Evolutionary conservation across 257 asterid species (phyloP).

Genomic region (Solanum chiquidenum): DNA sequence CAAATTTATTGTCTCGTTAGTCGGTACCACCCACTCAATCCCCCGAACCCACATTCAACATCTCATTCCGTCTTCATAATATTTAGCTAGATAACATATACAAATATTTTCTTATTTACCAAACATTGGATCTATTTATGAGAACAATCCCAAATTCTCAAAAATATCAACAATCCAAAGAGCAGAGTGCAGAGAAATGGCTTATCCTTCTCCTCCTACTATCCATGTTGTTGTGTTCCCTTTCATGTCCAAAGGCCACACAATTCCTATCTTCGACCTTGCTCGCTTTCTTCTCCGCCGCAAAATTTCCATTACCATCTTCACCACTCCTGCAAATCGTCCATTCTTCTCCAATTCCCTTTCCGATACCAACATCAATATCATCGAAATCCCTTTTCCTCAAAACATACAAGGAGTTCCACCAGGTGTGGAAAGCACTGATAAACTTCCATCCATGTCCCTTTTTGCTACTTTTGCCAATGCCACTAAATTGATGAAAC

Average conservation of each 20-base stretch:
- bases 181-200: slow-evolving; percentile 1
- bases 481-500: slow-evolving; percentile 32
- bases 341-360: slow-evolving; percentile 37
- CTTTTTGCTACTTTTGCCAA: slow-evolving; percentile 29
- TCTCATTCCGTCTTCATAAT: too few species aligned
- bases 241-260: slow-evolving; percentile 87
- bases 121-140: too few species aligned
- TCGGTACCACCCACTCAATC: too few species aligned
- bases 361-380: slow-evolving; percentile 2
- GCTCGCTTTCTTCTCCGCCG: slow-evolving; percentile 38
- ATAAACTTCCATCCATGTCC: slow-evolving; percentile 50
- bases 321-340: slow-evolving; percentile 58
- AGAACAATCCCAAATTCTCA: not conserved
- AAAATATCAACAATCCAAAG: not conserved
- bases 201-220: not conserved
- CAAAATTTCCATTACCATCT: slow-evolving; percentile 28
- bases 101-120: too few species aligned
- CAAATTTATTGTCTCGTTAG: too few species aligned
- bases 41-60: too few species aligned
- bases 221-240: slow-evolving; percentile 51
- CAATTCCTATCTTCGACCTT: slow-evolving; percentile 55
- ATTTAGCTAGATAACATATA: too few species aligned
- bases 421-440: slow-evolving; percentile 48
- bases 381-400: slow-evolving; percentile 51
- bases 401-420: slow-evolving; percentile 35